Evolutionary conservation across 2,329 filamentous ascomycete species (phyloP).

Genomic region (Ilyonectria robusta): DNA sequence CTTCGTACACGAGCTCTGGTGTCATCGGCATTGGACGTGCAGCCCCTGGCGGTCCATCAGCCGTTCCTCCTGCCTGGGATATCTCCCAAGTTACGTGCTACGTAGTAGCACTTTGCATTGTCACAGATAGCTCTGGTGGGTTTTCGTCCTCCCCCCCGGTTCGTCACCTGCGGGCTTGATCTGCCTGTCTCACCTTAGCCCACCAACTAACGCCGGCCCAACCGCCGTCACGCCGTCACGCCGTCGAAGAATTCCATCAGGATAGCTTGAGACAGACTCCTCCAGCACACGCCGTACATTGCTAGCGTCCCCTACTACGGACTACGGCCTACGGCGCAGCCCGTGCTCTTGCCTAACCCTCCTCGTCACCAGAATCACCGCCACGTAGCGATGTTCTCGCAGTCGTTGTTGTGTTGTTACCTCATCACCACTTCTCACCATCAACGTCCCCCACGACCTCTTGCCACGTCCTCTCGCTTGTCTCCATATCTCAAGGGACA

Average conservation of each 20-base stretch:
- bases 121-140: conserved; percentile 4
- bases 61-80: background rate
- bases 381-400: conserved; percentile 23
- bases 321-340: background rate
- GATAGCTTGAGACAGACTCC: conserved; percentile 12
- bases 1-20: background rate
- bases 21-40: conserved; percentile 1
- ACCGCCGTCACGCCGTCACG: conserved; percentile 11
- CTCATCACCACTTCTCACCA: conserved; percentile 10
- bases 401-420: conserved; percentile 1
- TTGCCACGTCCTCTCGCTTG: conserved; percentile 2
- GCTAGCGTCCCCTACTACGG: conserved; percentile 15
- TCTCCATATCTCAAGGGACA: background rate
- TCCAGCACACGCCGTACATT: conserved; percentile 15
- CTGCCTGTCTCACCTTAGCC: conserved; percentile 36
- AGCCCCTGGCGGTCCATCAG: background rate
- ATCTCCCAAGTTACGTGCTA: background rate
- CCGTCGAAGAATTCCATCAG: conserved; percentile 16
- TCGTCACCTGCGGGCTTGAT: conserved; percentile 33
- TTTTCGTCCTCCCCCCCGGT: background rate
- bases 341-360: conserved; percentile 5
- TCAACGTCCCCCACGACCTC: background rate
- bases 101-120: too few relatives aligned
- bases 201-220: conserved; percentile 19
- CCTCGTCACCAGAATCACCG: conserved; percentile 15